A percentile compares a stretch with the other conserved stretches of the same genome.
Conservation (phyloP, 495 filamentous ascomycete species). For the Podospora anserina region DNA sequence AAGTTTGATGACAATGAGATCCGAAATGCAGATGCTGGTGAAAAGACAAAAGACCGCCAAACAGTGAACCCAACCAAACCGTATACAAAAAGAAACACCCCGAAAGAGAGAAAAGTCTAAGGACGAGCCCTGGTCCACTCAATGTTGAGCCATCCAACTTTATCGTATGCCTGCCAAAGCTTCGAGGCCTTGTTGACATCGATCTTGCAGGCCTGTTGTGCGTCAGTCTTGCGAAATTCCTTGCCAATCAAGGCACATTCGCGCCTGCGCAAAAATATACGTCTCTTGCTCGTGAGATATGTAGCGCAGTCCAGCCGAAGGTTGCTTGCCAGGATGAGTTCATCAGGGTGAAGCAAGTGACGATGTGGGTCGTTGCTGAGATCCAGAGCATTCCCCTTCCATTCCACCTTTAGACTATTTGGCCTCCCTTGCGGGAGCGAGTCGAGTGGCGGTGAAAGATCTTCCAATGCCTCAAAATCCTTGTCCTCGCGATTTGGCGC, state of each 20-base stretch:
- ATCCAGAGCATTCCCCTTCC: constrained; percentile 79
- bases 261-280: constrained; percentile 79
- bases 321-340: constrained; percentile 72
- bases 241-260: constrained; percentile 67
- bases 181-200: constrained; percentile 99
- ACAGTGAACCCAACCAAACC: background rate
- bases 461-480: constrained; percentile 73
- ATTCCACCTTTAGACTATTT: constrained; percentile 78
- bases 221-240: constrained; percentile 96
- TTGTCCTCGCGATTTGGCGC: constrained; percentile 73
- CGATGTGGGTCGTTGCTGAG: constrained; percentile 75
- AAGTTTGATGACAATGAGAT: constrained; percentile 3
- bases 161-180: constrained; percentile 87
- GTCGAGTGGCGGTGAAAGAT: constrained; percentile 71
- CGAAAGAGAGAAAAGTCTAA: constrained; percentile 2
- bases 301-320: constrained; percentile 85
- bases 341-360: constrained; percentile 72
- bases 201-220: constrained; percentile 95
- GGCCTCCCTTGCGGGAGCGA: constrained; percentile 54
- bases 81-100: background rate
- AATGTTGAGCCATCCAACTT: constrained; percentile 80
- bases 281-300: constrained; percentile 91
- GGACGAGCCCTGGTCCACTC: constrained; percentile 52
- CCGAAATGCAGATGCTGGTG: constrained; percentile 14
- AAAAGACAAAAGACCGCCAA: constrained; percentile 10